Percentiles rank a stretch among this genome's conserved stretches.
phyloP scores from a whole-genome alignment of 805 yeast genomes.

The Candida mattraensis region DNA sequence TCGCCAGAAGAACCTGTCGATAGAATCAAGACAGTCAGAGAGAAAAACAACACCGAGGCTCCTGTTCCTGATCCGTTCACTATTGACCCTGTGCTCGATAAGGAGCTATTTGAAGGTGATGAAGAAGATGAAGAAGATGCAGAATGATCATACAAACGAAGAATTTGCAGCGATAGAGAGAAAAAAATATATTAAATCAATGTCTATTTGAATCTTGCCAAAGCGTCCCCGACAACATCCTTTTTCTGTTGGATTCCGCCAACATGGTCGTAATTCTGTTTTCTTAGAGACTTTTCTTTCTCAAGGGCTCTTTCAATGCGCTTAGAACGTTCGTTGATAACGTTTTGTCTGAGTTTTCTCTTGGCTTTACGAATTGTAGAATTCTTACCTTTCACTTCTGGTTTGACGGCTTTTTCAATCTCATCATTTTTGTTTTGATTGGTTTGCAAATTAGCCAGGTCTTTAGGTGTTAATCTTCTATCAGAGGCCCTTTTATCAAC shows the following conservation, averaged over 20 bases:
- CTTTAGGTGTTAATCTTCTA: conserved; percentile 63
- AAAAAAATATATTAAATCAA: background rate
- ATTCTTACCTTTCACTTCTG: conserved; percentile 75
- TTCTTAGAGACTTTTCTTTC: conserved; percentile 71
- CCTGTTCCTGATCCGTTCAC: conserved; percentile 72
- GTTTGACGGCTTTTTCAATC: conserved; percentile 56
- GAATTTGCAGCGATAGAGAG: conserved; percentile 7
- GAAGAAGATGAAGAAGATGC: conserved; percentile 10
- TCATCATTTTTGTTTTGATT: conserved; percentile 38
- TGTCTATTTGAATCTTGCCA: conserved; percentile 44
- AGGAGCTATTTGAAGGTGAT: conserved; percentile 27
- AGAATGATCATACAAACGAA: too few species aligned
- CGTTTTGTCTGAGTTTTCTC: conserved; percentile 82
- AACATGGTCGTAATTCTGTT: conserved; percentile 44
- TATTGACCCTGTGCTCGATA: conserved; percentile 45
- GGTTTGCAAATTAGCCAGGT: conserved; percentile 44
- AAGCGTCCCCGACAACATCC: conserved; percentile 50
- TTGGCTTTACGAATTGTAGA: conserved; percentile 77
- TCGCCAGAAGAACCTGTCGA: conserved; percentile 60
- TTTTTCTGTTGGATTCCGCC: conserved; percentile 52
- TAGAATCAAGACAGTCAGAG: conserved; percentile 80
- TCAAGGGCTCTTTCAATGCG: conserved; percentile 73
- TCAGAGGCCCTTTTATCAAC: conserved; percentile 70
- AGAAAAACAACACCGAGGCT: conserved; percentile 69
- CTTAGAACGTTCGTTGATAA: conserved; percentile 79